These are phyloP conservation scores for Aspergillus carlsbadensis DNA, from an alignment of 495 filamentous ascomycete species.

Conservation along the genomic window DNA sequence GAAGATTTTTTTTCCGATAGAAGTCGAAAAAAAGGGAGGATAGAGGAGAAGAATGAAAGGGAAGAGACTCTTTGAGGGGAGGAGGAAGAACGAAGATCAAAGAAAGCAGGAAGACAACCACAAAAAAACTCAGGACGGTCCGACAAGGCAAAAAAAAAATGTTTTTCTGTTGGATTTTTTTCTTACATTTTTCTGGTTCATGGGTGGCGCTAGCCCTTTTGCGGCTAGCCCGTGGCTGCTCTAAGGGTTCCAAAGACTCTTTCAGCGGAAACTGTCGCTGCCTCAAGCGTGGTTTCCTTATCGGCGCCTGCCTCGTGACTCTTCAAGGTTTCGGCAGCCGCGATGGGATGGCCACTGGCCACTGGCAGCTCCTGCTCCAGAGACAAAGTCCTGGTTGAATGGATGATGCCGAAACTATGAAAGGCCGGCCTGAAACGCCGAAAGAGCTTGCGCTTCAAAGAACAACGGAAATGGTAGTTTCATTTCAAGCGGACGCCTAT, in stretches of 20 bases:
- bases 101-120: conserved; percentile 23
- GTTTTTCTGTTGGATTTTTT: conserved; percentile 17
- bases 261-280: conserved; percentile 1
- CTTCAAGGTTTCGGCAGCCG: not conserved
- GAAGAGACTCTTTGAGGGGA: conserved; percentile 23
- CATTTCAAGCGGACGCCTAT: not conserved
- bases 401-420: too few species aligned
- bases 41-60: conserved; percentile 39
- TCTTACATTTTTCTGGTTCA: conserved; percentile 7
- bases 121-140: conserved; percentile 9
- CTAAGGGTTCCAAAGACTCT: conserved; percentile 20
- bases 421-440: too few species aligned
- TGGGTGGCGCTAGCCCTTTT: conserved; percentile 22
- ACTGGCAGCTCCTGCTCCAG: not conserved
- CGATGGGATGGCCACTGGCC: not conserved
- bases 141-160: conserved; percentile 39
- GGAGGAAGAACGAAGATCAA: conserved; percentile 29
- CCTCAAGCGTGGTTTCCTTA: conserved; percentile 7
- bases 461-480: not conserved
- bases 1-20: conserved; percentile 42
- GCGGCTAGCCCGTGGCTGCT: conserved; percentile 18
- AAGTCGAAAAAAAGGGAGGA: conserved; percentile 40
- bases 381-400: not conserved
- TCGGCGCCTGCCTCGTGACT: not conserved
- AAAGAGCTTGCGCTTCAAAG: not conserved